These are phyloP conservation scores for Viridothelium virens DNA, from an alignment of 495 filamentous ascomycete genomes.

Conservation along the genomic window DNA sequence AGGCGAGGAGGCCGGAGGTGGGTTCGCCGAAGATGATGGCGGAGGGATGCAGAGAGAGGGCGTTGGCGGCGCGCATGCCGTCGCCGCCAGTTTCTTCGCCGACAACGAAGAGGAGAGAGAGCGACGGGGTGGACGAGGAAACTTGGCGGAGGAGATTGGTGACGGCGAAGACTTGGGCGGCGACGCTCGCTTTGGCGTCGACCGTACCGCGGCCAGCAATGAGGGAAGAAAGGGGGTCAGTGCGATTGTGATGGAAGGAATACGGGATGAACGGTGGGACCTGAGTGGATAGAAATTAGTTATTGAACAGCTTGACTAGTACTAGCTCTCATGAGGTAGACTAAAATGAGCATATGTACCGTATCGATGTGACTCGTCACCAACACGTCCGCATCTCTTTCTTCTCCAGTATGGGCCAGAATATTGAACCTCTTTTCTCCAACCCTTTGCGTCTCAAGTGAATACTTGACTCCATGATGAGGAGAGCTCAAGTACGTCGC, in stretches of 20 bases:
- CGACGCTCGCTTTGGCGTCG: slow-evolving; percentile 85
- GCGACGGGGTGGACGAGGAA: slow-evolving; percentile 12
- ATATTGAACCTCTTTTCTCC: slow-evolving; percentile 59
- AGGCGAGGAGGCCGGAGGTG: slow-evolving; percentile 75
- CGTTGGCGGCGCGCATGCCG: slow-evolving; percentile 69
- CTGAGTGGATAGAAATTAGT: slow-evolving; percentile 15
- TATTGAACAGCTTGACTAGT: slow-evolving; percentile 2
- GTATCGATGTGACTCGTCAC: slow-evolving; percentile 68
- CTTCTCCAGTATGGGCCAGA: slow-evolving; percentile 60
- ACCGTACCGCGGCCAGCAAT: slow-evolving; percentile 75
- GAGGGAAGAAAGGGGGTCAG: slow-evolving; percentile 26
- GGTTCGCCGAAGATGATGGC: slow-evolving; percentile 87
- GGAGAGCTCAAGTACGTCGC: slow-evolving; percentile 50
- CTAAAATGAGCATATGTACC: slow-evolving; percentile 26
- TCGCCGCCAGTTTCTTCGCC: slow-evolving; percentile 76
- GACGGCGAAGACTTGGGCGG: slow-evolving; percentile 61
- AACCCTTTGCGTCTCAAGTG: slow-evolving; percentile 54
- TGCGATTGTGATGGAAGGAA: slow-evolving; percentile 32
- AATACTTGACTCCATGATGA: slow-evolving; percentile 41
- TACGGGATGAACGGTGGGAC: slow-evolving; percentile 68
- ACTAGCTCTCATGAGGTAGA: neutral
- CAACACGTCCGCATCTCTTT: slow-evolving; percentile 54
- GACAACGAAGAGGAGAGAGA: slow-evolving; percentile 81
- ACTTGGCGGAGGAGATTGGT: slow-evolving; percentile 48
- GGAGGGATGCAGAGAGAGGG: slow-evolving; percentile 45